A percentile compares a stretch with the other conserved stretches of the same genome.
phyloP scores from a whole-genome alignment of 2,329 filamentous ascomycete genomes.

The Sporothrix euskadiensis region DNA sequence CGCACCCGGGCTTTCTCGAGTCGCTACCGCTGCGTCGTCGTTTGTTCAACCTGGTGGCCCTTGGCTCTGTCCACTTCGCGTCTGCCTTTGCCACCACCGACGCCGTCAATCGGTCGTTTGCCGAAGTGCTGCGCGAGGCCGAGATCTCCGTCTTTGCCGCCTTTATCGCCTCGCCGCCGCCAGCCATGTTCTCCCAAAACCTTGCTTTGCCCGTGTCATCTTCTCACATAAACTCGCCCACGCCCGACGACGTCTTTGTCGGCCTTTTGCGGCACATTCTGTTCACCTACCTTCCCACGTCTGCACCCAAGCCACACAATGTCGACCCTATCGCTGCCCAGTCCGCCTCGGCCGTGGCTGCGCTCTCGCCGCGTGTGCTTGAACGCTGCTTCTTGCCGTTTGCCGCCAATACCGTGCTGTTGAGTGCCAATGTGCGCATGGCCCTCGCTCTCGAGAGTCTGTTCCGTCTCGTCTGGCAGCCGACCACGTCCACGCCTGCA shows the following conservation, averaged over 20 bases:
- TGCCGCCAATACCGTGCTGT: constrained; percentile 60
- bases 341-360: constrained; percentile 34
- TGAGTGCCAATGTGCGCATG: constrained; percentile 71
- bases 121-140: constrained; percentile 56
- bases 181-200: not conserved
- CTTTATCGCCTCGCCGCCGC: constrained; percentile 44
- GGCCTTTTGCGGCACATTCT: constrained; percentile 49
- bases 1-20: constrained; percentile 43
- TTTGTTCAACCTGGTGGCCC: constrained; percentile 59
- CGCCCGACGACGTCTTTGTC: constrained; percentile 42
- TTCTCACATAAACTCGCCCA: not conserved
- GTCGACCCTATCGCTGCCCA: constrained; percentile 43
- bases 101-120: constrained; percentile 61
- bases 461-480: constrained; percentile 53
- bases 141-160: constrained; percentile 59
- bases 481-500: not conserved
- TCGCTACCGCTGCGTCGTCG: constrained; percentile 64
- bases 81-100: constrained; percentile 45
- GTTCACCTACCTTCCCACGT: constrained; percentile 48
- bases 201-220: not conserved
- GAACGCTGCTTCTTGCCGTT: constrained; percentile 64
- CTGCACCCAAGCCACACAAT: constrained; percentile 46
- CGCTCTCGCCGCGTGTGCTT: constrained; percentile 49
- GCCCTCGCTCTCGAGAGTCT: constrained; percentile 68
- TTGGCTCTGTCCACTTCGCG: constrained; percentile 50